A percentile compares a stretch with the other conserved stretches of the same genome.
phyloP scores from a whole-genome alignment of 2,329 filamentous ascomycete species.

The Gliomastix tumulicola region DNA sequence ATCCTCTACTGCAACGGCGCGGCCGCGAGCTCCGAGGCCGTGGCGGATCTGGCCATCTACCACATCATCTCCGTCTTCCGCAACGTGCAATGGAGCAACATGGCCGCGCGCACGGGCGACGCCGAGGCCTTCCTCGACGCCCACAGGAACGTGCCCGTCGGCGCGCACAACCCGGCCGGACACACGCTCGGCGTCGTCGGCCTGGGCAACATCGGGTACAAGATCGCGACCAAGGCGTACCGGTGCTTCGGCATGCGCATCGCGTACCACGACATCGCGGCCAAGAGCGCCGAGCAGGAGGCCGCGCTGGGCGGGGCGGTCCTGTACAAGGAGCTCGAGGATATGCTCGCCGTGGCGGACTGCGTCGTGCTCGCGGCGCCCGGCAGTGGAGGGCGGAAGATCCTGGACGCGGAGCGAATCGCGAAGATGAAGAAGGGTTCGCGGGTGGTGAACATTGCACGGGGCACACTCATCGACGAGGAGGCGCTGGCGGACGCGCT shows the following conservation, averaged over 20 bases:
- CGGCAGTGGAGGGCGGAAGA: conserved; percentile 20
- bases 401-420: conserved; percentile 33
- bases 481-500: conserved; percentile 8
- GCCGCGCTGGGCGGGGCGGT: conserved; percentile 32
- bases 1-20: conserved; percentile 59
- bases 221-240: conserved; percentile 47
- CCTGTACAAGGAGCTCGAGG: conserved; percentile 34
- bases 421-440: conserved; percentile 40
- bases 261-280: conserved; percentile 40
- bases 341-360: conserved; percentile 36
- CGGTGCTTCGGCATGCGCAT: conserved; percentile 51
- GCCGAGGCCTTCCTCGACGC: conserved; percentile 40
- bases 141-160: conserved; percentile 42
- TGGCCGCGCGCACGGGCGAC: conserved; percentile 39
- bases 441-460: conserved; percentile 42
- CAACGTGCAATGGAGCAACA: conserved; percentile 45
- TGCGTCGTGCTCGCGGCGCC: conserved; percentile 46
- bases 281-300: conserved; percentile 31
- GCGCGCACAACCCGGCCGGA: conserved; percentile 48
- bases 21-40: conserved; percentile 51
- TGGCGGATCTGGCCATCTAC: conserved; percentile 54
- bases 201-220: conserved; percentile 46
- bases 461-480: conserved; percentile 7
- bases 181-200: conserved; percentile 52
- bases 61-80: conserved; percentile 53